Conservation (phyloP, 371 early-diverging fungal species). For the Cokeromyces recurvatus region DNA sequence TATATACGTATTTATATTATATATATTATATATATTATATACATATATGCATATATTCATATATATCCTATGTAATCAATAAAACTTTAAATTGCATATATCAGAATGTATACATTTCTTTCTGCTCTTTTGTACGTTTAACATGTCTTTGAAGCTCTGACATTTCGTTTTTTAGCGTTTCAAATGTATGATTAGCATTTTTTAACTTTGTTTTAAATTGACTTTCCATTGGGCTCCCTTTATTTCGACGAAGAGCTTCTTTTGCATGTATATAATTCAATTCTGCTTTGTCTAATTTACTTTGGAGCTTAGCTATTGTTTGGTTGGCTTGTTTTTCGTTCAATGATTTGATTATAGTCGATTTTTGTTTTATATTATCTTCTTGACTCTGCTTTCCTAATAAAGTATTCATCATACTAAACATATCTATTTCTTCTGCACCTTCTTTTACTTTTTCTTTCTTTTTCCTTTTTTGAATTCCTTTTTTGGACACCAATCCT, state of each 20-base stretch:
- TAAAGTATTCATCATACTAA: slow-evolving; percentile 15
- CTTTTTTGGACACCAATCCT: no score
- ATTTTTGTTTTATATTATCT: neutral
- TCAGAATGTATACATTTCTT: slow-evolving; percentile 26
- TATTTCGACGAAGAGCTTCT: slow-evolving; percentile 19
- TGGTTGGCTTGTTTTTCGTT: slow-evolving; percentile 1
- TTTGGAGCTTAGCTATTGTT: slow-evolving; percentile 11
- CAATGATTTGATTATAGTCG: neutral
- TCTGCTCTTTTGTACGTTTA: slow-evolving; percentile 15
- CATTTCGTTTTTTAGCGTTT: slow-evolving; percentile 8
- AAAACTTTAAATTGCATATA: no score
- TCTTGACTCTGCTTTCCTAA: slow-evolving; percentile 2
- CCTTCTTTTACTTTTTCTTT: slow-evolving; percentile 2
- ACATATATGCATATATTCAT: no score
- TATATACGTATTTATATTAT: no score
- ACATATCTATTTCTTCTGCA: slow-evolving; percentile 6
- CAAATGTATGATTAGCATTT: slow-evolving; percentile 1
- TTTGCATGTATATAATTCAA: slow-evolving; percentile 4
- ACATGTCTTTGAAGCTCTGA: slow-evolving; percentile 5
- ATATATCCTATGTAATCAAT: no score
- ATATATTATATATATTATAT: no score
- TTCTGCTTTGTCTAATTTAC: slow-evolving; percentile 10
- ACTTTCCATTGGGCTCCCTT: slow-evolving; percentile 15
- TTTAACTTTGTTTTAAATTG: slow-evolving; percentile 20
- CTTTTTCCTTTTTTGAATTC: neutral